Percentiles rank a stretch among this genome's conserved stretches.
Conservation (phyloP, 768 basidiomycete genomes). For the Boletus vermiculosoides region DNA sequence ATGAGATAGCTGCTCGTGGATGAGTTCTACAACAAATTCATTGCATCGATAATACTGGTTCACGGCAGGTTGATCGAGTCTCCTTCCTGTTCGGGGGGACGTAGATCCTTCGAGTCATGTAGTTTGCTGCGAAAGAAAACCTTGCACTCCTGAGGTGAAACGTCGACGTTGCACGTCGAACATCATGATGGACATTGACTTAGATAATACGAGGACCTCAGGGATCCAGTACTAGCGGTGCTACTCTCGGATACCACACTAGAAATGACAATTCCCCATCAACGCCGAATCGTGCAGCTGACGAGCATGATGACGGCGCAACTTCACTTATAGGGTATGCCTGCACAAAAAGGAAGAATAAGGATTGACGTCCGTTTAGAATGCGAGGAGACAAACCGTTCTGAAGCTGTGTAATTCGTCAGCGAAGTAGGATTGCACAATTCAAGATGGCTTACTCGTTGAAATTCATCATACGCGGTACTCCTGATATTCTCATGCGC, state of each 20-base stretch:
- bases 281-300: neutral
- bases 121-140: neutral
- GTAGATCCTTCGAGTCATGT: constrained; percentile 4
- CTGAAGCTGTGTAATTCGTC: constrained; percentile 39
- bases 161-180: neutral
- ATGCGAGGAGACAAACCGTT: constrained; percentile 37
- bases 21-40: neutral
- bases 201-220: neutral
- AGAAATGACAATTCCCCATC: neutral
- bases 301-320: neutral
- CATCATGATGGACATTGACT: neutral
- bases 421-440: constrained; percentile 1
- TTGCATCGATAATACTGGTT: constrained; percentile 6
- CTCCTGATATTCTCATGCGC: constrained; percentile 95
- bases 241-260: neutral
- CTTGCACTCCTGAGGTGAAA: neutral
- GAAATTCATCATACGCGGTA: constrained; percentile 95
- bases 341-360: constrained; percentile 16
- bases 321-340: constrained; percentile 32
- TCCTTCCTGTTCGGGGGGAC: constrained; percentile 8
- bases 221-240: neutral
- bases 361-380: neutral
- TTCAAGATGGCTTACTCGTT: constrained; percentile 54
- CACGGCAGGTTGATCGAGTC: neutral
- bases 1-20: neutral